Base-by-base conservation (phyloP, 768 basidiomycete species). In the Suillus decipiens region DNA sequence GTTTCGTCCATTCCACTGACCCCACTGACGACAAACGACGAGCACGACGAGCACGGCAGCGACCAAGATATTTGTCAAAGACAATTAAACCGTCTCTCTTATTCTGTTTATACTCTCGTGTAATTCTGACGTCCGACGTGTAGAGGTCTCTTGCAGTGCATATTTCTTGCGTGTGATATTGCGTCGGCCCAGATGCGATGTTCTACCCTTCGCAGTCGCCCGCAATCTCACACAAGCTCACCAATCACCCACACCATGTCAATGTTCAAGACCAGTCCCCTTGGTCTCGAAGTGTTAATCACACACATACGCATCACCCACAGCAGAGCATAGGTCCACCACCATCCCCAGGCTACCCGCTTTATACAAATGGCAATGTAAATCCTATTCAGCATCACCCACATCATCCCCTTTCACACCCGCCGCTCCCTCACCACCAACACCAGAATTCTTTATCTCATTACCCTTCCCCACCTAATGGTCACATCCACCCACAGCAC, bases 181-280 rank as follows among this genome's bases (percentile, higher is more conserved):
- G 39, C 31, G 61, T 41, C 42, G 57, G 61, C 67, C 69, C 78
- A 75, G 75, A 82, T 82, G 82, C 81, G 65, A 93, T 93, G 90
- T 93, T 90, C 80, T 93, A 90, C 77, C 82, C 90, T 71, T 90
- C 91, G 73, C 90, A 90, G 76, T 92, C 91, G 67, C 90, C 91
- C 72, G 89, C 86, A 72, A 87, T 92, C 72, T 79, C 83, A 67
- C 90, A 89, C 81, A 92, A 92, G 73, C 82, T 91, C 68, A 79
- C 89, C 68, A 84, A 80, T 64, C 89, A 89, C 72, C 56, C 39
- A 28, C 56, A 57, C 56, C 56, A 57, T 41, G 39, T 57, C 9
- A 41, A 41, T 10, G 56, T 57, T n/a, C 88, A 89, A 74, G 90
- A 92, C 78, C 89, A 88, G 78, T 82, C 84, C 28, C 83, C 88